Evolutionary conservation across 2,329 filamentous ascomycete genomes (phyloP).

Genomic region (Blastomyces parvus): DNA sequence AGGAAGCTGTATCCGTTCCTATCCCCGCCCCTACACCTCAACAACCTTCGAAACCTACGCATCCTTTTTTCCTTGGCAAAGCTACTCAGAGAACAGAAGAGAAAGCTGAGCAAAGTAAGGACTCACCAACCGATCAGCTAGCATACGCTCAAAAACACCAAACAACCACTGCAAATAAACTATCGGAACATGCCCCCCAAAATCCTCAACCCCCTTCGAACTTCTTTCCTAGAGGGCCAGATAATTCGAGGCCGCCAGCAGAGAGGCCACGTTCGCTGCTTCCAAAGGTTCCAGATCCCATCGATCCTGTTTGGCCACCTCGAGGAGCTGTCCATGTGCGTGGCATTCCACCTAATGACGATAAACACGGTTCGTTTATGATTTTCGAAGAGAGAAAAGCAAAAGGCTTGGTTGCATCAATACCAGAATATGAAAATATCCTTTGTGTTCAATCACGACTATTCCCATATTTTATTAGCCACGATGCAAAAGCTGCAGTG

Average conservation of each 20-base stretch:
- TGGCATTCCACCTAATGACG: slow-evolving; percentile 25
- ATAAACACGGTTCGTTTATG: background rate
- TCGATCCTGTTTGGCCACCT: slow-evolving; percentile 34
- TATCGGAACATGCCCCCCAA: background rate
- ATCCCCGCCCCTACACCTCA: background rate
- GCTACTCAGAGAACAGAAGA: slow-evolving; percentile 22
- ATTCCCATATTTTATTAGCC: slow-evolving; percentile 4
- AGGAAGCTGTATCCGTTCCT: background rate
- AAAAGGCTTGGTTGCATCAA: slow-evolving; percentile 25
- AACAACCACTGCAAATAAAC: background rate
- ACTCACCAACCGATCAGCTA: background rate
- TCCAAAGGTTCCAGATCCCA: slow-evolving; percentile 19
- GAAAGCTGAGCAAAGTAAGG: background rate
- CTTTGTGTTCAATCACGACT: slow-evolving; percentile 17
- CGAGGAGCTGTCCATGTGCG: slow-evolving; percentile 41
- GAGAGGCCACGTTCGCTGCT: background rate
- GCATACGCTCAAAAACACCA: background rate
- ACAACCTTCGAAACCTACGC: slow-evolving; percentile 39
- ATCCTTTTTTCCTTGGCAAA: slow-evolving; percentile 63
- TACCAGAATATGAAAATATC: slow-evolving; percentile 29
- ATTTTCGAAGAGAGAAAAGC: slow-evolving; percentile 29
- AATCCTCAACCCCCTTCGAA: background rate
- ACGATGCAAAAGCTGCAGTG: background rate
- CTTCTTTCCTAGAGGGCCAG: background rate
- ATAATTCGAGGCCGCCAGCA: background rate